Evolutionary conservation across 2,329 filamentous ascomycete genomes (phyloP).

Genomic region (Ceratocystis albifundus): DNA sequence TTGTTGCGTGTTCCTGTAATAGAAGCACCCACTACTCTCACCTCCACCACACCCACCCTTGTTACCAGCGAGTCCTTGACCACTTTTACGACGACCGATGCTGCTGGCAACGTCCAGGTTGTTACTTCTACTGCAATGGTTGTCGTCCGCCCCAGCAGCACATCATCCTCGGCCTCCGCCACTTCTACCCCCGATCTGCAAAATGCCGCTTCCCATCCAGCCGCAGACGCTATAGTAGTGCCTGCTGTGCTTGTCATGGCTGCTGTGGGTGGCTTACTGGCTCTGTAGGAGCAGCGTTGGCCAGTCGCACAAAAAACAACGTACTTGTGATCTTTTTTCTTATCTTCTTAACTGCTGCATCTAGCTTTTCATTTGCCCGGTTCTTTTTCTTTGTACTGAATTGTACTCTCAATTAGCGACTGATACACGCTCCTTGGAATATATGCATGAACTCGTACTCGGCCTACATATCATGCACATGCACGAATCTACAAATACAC

Average conservation of each 20-base stretch:
- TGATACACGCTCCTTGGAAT: not conserved
- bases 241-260: constrained; percentile 23
- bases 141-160: constrained; percentile 32
- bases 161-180: constrained; percentile 24
- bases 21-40: constrained; percentile 25
- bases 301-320: not conserved
- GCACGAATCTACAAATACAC: not conserved
- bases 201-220: constrained; percentile 29
- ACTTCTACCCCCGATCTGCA: constrained; percentile 31
- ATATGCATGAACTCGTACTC: not conserved
- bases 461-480: not conserved
- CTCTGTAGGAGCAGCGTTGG: not conserved
- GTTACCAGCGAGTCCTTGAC: constrained; percentile 29
- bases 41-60: constrained; percentile 30
- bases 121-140: constrained; percentile 42
- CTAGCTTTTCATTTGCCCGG: not conserved
- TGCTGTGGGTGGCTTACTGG: constrained; percentile 26
- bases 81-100: constrained; percentile 37
- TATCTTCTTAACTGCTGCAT: not conserved
- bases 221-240: constrained; percentile 21
- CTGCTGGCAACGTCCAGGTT: constrained; percentile 36
- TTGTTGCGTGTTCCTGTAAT: constrained; percentile 27
- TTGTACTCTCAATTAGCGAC: not conserved
- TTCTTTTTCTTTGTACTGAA: not conserved
- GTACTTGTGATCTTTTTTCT: not conserved